Conservation (phyloP, 2,329 filamentous ascomycete species). For the Clonostachys sp. region DNA sequence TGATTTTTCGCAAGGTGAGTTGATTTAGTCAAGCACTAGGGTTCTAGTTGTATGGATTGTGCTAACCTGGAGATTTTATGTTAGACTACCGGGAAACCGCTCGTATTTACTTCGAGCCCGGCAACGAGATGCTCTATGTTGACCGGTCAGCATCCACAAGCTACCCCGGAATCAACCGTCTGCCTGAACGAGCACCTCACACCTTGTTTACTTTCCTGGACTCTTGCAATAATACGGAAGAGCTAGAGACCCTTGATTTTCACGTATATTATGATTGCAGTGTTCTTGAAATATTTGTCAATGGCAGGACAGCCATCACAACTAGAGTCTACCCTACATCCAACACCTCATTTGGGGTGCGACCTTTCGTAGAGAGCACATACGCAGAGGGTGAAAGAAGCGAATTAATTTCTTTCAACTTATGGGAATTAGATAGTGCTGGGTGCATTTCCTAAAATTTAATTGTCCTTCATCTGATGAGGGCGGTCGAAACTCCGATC, state of each 20-base stretch:
- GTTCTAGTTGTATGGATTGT: too few relatives aligned
- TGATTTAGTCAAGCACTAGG: too few relatives aligned
- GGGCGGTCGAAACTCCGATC: too few relatives aligned
- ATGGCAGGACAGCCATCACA: conserved; percentile 17
- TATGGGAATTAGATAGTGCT: too few relatives aligned
- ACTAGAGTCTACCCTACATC: conserved; percentile 13
- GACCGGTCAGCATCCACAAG: conserved; percentile 23
- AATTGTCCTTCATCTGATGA: too few relatives aligned
- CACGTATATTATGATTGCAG: conserved; percentile 15
- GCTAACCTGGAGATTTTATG: too few relatives aligned
- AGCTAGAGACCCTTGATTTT: conserved; percentile 11
- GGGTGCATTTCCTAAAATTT: too few relatives aligned
- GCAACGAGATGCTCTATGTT: conserved; percentile 31
- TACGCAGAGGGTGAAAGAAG: conserved; percentile 4
- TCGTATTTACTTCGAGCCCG: conserved; percentile 27
- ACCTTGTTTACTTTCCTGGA: conserved; percentile 39
- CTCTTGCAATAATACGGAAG: not conserved
- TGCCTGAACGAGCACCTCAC: conserved; percentile 24
- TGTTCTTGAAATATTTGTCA: conserved; percentile 16
- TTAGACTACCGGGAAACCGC: conserved; percentile 13
- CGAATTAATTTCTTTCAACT: conserved; percentile 6
- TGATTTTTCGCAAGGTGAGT: too few relatives aligned
- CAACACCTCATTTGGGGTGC: conserved; percentile 9
- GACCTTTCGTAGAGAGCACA: conserved; percentile 13
- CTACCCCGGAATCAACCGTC: conserved; percentile 17